Percentiles rank a stretch among this genome's conserved stretches.
Evolutionary conservation across 2,329 filamentous ascomycete species (phyloP).

Genomic region (Talaromyces atroroseus): DNA sequence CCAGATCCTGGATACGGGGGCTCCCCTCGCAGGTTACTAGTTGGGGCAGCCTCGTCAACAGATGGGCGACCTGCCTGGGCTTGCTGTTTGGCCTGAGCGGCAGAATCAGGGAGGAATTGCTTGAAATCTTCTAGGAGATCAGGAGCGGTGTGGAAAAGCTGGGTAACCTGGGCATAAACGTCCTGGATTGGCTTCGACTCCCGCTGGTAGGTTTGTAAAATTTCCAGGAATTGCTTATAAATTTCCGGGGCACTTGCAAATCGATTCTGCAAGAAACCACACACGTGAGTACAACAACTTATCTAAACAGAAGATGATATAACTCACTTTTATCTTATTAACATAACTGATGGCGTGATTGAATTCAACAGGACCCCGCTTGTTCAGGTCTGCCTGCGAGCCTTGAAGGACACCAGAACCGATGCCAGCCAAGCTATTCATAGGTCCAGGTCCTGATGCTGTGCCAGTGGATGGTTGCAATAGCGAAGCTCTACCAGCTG

Average conservation of each 20-base stretch:
- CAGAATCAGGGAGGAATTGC: constrained; percentile 91
- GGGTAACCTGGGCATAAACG: constrained; percentile 94
- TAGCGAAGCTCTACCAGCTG: constrained; percentile 42
- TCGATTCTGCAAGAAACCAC: constrained; percentile 62
- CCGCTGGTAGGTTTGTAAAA: constrained; percentile 93
- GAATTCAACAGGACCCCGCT: constrained; percentile 92
- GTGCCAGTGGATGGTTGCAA: constrained; percentile 44
- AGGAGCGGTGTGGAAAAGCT: constrained; percentile 84
- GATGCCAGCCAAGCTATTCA: constrained; percentile 58
- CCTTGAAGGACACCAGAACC: constrained; percentile 54
- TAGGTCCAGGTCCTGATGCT: constrained; percentile 45
- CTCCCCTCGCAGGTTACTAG: constrained; percentile 57
- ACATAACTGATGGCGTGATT: constrained; percentile 99
- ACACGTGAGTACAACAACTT: constrained; percentile 8
- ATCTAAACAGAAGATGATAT: background rate
- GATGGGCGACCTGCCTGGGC: constrained; percentile 54
- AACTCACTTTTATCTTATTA: constrained; percentile 93
- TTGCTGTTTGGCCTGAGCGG: constrained; percentile 61
- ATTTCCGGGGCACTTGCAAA: constrained; percentile 96
- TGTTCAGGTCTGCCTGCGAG: constrained; percentile 59
- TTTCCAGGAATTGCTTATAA: constrained; percentile 98
- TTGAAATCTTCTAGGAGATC: constrained; percentile 98
- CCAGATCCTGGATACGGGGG: constrained; percentile 35
- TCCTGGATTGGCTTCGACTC: constrained; percentile 98
- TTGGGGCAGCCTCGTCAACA: constrained; percentile 64